Evolutionary conservation across 2,329 filamentous ascomycete species (phyloP).

Genomic region (Myotisia sp.): DNA sequence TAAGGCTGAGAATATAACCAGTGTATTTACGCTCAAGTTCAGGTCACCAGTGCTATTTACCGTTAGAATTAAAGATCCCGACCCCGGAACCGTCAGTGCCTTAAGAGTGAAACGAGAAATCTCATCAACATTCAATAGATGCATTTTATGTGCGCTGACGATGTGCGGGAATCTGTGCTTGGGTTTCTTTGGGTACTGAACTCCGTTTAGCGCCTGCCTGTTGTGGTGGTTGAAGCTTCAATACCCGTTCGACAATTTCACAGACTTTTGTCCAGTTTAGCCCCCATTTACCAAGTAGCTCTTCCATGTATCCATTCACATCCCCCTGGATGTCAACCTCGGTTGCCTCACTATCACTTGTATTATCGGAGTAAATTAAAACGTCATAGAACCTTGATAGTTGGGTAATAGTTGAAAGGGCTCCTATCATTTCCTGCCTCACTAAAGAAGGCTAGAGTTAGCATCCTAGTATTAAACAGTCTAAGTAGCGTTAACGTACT

Average conservation of each 20-base stretch:
- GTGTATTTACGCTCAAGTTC: too few relatives aligned
- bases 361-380: slow-evolving; percentile 2
- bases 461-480: background rate
- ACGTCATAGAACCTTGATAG: slow-evolving; percentile 2
- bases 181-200: too few relatives aligned
- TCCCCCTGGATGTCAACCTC: background rate
- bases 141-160: too few relatives aligned
- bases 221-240: background rate
- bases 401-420: slow-evolving; percentile 1
- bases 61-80: too few relatives aligned
- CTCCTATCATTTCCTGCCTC: background rate
- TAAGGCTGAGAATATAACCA: too few relatives aligned
- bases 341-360: slow-evolving; percentile 2
- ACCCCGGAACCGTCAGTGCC: too few relatives aligned
- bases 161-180: too few relatives aligned
- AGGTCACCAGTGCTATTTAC: too few relatives aligned
- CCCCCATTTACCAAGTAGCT: slow-evolving; percentile 5
- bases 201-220: slow-evolving; percentile 4
- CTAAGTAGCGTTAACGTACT: background rate
- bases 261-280: slow-evolving; percentile 2
- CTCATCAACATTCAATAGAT: too few relatives aligned
- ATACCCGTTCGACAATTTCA: background rate
- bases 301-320: slow-evolving; percentile 4
- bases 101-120: too few relatives aligned
- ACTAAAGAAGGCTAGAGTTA: too few relatives aligned